A percentile compares a stretch with the other conserved stretches of the same genome.
Conservation (phyloP, 1,284 basidiomycete species). For the Thelephora terrestris region DNA sequence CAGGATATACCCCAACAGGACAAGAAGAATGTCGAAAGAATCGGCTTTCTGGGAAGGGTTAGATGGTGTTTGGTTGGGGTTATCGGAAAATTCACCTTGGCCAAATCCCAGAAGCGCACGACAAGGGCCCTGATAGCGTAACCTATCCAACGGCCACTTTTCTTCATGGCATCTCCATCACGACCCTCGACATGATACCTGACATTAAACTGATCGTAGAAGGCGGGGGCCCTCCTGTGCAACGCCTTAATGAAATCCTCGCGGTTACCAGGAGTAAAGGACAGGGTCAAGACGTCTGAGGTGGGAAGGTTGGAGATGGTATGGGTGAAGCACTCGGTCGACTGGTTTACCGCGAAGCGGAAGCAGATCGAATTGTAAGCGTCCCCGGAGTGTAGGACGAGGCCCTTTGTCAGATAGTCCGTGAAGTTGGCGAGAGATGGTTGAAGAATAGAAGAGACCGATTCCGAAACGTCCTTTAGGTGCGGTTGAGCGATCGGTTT, state of each 20-base stretch:
- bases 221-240: conserved; percentile 23
- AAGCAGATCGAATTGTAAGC: conserved; percentile 21
- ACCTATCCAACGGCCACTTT: conserved; percentile 75
- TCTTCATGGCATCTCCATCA: conserved; percentile 17
- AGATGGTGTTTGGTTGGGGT: conserved; percentile 2
- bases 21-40: conserved; percentile 91
- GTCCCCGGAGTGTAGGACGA: conserved; percentile 31
- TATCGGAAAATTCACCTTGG: conserved; percentile 44
- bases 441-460: conserved; percentile 13
- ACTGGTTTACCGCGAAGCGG: conserved; percentile 14
- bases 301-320: conserved; percentile 23
- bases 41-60: conserved; percentile 65
- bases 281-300: conserved; percentile 45
- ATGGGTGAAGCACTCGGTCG: conserved; percentile 32
- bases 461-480: not conserved
- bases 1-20: conserved; percentile 89
- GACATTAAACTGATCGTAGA: conserved; percentile 29
- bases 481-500: not conserved
- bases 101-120: conserved; percentile 78
- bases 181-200: conserved; percentile 31
- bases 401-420: conserved; percentile 32
- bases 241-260: conserved; percentile 43
- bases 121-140: conserved; percentile 78
- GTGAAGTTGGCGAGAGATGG: conserved; percentile 38
- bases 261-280: conserved; percentile 41